A percentile compares a stretch with the other conserved stretches of the same genome.
Evolutionary conservation across 495 filamentous ascomycete species (phyloP).

Genomic region (Trichocladium uniseriatum): DNA sequence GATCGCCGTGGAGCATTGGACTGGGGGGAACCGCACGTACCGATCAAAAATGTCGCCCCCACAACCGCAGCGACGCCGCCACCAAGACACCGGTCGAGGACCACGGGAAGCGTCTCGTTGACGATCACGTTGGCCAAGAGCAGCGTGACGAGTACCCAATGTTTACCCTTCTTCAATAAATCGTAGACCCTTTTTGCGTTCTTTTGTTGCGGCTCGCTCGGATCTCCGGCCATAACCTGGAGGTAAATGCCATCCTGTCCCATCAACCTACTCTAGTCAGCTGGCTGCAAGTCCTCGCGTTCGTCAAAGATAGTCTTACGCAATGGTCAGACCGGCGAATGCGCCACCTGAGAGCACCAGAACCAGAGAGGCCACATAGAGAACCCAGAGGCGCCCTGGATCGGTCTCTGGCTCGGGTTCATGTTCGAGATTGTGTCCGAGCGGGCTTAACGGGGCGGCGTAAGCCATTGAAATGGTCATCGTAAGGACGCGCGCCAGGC

Average conservation of each 20-base stretch:
- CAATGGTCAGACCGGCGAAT: constrained; percentile 96
- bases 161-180: constrained; percentile 79
- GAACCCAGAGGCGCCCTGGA: constrained; percentile 35
- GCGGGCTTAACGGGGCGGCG: constrained; percentile 22
- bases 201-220: constrained; percentile 61
- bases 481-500: constrained; percentile 31
- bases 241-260: constrained; percentile 93
- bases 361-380: constrained; percentile 36
- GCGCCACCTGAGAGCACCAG: constrained; percentile 82
- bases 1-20: background rate
- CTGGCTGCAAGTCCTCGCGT: background rate
- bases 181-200: constrained; percentile 74
- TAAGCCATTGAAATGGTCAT: constrained; percentile 29
- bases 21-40: constrained; percentile 39
- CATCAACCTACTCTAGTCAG: constrained; percentile 47
- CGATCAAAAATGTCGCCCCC: constrained; percentile 85
- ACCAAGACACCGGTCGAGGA: constrained; percentile 85
- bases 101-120: constrained; percentile 93
- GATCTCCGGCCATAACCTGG: constrained; percentile 81
- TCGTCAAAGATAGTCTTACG: constrained; percentile 33
- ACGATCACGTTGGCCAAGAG: constrained; percentile 95
- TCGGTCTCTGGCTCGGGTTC: constrained; percentile 31
- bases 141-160: constrained; percentile 97
- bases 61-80: constrained; percentile 93
- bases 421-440: constrained; percentile 14